These are phyloP conservation scores for Ceratobasidium sp. DNA, from an alignment of 1,284 basidiomycete species.

Conservation along the genomic window DNA sequence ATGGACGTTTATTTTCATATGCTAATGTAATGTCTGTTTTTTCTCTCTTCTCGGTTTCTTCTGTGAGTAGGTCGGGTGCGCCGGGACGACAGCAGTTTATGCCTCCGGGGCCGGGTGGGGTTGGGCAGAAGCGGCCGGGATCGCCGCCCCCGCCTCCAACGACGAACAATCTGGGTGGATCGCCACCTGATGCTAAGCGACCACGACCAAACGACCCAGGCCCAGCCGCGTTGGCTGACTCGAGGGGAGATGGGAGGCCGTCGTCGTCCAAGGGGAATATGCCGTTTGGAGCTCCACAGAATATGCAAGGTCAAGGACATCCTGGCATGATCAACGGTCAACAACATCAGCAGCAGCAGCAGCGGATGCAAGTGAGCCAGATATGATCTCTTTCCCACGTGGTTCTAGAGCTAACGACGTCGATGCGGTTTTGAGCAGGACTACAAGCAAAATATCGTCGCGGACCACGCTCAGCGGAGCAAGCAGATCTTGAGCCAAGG, in stretches of 20 bases:
- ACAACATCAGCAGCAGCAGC: not conserved
- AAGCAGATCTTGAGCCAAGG: conserved; percentile 24
- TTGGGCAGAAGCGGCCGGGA: conserved; percentile 27
- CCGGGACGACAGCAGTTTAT: conserved; percentile 27
- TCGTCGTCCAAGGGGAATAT: conserved; percentile 24
- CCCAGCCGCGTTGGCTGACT: conserved; percentile 6
- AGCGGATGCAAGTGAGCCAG: conserved; percentile 11
- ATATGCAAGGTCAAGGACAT: conserved; percentile 17
- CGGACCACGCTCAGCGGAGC: not conserved
- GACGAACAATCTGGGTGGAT: not conserved
- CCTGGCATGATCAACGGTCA: conserved; percentile 30
- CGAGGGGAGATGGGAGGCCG: conserved; percentile 24
- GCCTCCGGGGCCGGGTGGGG: not conserved
- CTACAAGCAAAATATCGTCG: conserved; percentile 1
- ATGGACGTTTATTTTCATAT: not conserved
- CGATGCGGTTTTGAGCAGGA: conserved; percentile 18
- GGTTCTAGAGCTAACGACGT: not conserved
- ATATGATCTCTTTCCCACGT: not conserved
- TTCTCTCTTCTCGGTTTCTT: not conserved
- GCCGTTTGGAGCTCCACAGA: conserved; percentile 16
- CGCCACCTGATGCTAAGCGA: conserved; percentile 30
- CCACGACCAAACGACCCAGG: conserved; percentile 32
- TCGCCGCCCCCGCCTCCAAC: conserved; percentile 27
- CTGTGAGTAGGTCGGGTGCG: conserved; percentile 11
- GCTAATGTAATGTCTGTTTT: conserved; percentile 21